Base-by-base conservation (phyloP, 495 filamentous ascomycete genomes). In the Cercophora samala region DNA sequence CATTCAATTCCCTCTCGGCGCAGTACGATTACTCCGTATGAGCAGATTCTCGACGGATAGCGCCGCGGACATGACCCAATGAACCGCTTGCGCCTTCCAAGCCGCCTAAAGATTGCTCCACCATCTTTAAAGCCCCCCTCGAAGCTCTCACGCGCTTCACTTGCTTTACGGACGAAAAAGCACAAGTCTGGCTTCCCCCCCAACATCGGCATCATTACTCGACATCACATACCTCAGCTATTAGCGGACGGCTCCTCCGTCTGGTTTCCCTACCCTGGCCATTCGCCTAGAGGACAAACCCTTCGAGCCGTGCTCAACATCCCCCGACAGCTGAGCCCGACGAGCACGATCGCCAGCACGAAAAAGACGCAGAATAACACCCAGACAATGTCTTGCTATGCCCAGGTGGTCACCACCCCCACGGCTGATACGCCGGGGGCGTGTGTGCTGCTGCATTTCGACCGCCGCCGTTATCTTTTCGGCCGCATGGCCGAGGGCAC, bases 371-470 rank as follows among this genome's bases (percentile, higher is more conserved):
- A 46, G 15, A 9, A 13, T 13, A 29, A 29, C 26, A 8, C 26
- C 26, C 26, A 29, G 26, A 29, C 37, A 13, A 46, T 46, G 37
- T 9, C 9, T 46, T 46, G 80, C 75, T 83, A 77, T 71, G 84
- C 91, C 55, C 86, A 94, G 75, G 76, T 97, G 68, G 72, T 94
- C 67, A 89, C 86, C 60, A 90, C 90, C 25, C 93, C 96, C n/a
- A 93, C 95, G 71, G 89, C 89, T 64, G 95, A 99, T 74, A 96
- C 95, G 1, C 89, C 89, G 18, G 96, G 93, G 53, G 91, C 91
- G 24, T 84, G 85, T 19, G 70, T 98, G 25, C 59, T 90, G 29
- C 82, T 98, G 11, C 85, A 92, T 72, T 93, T 92, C 73, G 90
- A 93, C 63, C 82, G 86, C 61, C 88, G 88, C 73, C 87, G 92